phyloP scores from a whole-genome alignment of 345 rosid genomes.

The Sonneratia caseolaris region DNA sequence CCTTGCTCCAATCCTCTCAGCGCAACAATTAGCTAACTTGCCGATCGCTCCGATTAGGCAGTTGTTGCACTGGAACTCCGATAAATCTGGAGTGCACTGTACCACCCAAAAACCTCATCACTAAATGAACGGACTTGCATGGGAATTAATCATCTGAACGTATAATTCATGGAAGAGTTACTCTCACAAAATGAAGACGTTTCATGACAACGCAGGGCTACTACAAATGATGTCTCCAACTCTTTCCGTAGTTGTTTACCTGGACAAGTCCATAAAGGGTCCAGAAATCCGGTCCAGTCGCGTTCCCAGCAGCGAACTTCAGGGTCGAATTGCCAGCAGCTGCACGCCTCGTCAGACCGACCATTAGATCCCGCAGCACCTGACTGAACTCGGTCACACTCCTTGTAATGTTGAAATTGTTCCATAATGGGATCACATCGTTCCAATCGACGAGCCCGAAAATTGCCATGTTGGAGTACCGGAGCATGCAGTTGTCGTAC shows the following conservation, averaged over 20 bases:
- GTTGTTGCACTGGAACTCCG: not conserved
- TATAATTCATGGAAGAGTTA: too few species aligned
- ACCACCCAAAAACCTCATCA: not conserved
- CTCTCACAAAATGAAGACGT: too few species aligned
- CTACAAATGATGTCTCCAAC: not conserved
- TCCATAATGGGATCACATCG: not conserved
- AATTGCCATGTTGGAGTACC: constrained; percentile 15
- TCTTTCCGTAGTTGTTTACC: not conserved
- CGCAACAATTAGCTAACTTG: not conserved
- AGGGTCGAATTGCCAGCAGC: not conserved
- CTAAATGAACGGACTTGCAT: not conserved
- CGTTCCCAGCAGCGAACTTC: not conserved
- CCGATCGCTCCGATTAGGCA: not conserved
- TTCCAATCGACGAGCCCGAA: not conserved
- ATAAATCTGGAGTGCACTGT: constrained; percentile 7
- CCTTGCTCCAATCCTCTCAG: not conserved
- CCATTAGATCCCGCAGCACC: not conserved
- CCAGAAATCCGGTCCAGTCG: not conserved
- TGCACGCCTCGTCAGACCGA: not conserved
- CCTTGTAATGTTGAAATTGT: not conserved
- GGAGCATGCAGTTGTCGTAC: constrained; percentile 25
- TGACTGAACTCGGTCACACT: not conserved
- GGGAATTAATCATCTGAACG: too few species aligned
- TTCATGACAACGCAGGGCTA: not conserved
- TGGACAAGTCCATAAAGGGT: constrained; percentile 4